Conservation (phyloP, 2,329 filamentous ascomycete genomes). For the Zymoseptoria brevis region DNA sequence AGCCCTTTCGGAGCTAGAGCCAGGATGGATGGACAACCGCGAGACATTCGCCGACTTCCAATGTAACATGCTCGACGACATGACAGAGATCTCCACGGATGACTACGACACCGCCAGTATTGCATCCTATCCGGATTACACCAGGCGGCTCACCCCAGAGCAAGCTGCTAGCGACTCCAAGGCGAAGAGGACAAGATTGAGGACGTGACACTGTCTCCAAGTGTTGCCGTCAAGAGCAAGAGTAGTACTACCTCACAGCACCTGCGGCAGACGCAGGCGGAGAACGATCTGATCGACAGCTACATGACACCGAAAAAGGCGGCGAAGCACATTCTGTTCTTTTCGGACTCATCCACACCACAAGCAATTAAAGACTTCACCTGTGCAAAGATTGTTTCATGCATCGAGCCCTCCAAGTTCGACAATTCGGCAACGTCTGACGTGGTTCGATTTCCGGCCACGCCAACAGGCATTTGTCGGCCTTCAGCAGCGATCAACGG, state of each 20-base stretch:
- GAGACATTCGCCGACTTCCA: slow-evolving; percentile 18
- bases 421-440: background rate
- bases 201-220: slow-evolving; percentile 1
- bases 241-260: background rate
- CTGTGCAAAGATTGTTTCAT: slow-evolving; percentile 8
- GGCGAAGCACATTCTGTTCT: slow-evolving; percentile 12
- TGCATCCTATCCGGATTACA: slow-evolving; percentile 15
- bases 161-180: slow-evolving; percentile 10
- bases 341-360: slow-evolving; percentile 5
- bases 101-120: slow-evolving; percentile 28
- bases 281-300: slow-evolving; percentile 22
- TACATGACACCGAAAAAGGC: slow-evolving; percentile 9
- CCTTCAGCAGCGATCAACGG: slow-evolving; percentile 11
- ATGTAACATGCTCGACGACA: slow-evolving; percentile 29
- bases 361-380: slow-evolving; percentile 9
- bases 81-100: slow-evolving; percentile 27
- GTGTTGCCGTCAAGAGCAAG: background rate
- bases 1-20: slow-evolving; percentile 20
- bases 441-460: slow-evolving; percentile 12
- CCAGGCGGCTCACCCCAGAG: slow-evolving; percentile 14
- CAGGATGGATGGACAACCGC: slow-evolving; percentile 15
- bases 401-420: slow-evolving; percentile 3
- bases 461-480: slow-evolving; percentile 11
- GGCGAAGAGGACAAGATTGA: slow-evolving; percentile 1
- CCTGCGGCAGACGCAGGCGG: slow-evolving; percentile 11